A percentile compares a stretch with the other conserved stretches of the same genome.
These are phyloP conservation scores for Elsinoe fawcettii DNA, from an alignment of 2,329 filamentous ascomycete genomes.

Conservation along the genomic window DNA sequence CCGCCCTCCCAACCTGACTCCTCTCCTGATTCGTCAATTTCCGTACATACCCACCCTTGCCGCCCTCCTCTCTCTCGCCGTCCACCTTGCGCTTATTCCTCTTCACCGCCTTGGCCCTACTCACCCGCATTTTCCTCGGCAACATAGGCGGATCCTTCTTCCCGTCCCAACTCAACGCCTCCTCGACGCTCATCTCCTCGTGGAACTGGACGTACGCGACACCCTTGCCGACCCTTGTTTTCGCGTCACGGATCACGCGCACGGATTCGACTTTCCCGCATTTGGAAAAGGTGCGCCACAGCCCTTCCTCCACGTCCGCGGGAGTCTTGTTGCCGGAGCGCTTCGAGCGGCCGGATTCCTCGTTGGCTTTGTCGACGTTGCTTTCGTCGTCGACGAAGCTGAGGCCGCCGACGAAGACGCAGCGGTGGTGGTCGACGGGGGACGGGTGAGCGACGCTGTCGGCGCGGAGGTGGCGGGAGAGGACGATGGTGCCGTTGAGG, in stretches of 20 bases:
- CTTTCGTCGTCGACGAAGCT: constrained; percentile 93
- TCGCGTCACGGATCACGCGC: constrained; percentile 78
- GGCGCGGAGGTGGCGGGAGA: constrained; percentile 82
- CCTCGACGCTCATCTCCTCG: constrained; percentile 80
- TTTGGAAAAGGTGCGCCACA: constrained; percentile 73
- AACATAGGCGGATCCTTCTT: constrained; percentile 93
- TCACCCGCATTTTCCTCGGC: constrained; percentile 79
- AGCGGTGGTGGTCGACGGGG: constrained; percentile 74
- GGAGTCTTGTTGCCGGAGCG: constrained; percentile 65
- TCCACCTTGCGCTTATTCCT: constrained; percentile 37
- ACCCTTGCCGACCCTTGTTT: constrained; percentile 89
- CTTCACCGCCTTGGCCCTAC: constrained; percentile 66
- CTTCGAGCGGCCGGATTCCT: constrained; percentile 51
- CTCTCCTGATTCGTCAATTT: constrained; percentile 64
- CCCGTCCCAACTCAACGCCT: constrained; percentile 77
- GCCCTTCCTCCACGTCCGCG: constrained; percentile 83
- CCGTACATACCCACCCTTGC: constrained; percentile 52
- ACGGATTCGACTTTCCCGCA: constrained; percentile 86
- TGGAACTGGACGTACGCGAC: constrained; percentile 97
- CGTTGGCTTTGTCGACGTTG: constrained; percentile 52
- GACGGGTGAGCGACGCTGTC: constrained; percentile 86
- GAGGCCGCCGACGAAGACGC: constrained; percentile 92
- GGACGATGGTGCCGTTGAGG: constrained; percentile 75
- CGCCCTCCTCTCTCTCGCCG: constrained; percentile 22
- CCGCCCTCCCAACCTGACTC: constrained; percentile 64